A percentile compares a stretch with the other conserved stretches of the same genome.
Evolutionary conservation across 371 early-diverging fungal species (phyloP).

Genomic region (Mortierella sp.): DNA sequence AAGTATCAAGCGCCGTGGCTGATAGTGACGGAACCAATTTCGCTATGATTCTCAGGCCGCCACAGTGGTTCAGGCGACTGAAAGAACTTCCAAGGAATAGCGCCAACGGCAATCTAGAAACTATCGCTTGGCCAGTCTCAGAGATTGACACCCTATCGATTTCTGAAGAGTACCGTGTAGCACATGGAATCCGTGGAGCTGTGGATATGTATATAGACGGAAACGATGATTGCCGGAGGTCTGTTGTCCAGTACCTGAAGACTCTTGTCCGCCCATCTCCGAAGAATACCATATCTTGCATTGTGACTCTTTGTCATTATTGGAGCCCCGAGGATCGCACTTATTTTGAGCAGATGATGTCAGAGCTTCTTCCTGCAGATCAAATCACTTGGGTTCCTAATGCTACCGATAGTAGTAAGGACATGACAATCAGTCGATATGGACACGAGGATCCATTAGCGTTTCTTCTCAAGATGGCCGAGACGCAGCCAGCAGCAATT

Average conservation of each 20-base stretch:
- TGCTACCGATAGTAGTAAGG: too few relatives aligned
- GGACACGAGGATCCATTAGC: slow-evolving; percentile 1
- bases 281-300: neutral
- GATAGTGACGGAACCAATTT: neutral
- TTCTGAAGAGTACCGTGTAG: neutral
- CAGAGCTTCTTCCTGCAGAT: neutral
- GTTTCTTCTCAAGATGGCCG: neutral
- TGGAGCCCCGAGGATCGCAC: neutral
- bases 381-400: slow-evolving; percentile 17
- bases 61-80: slow-evolving; percentile 3
- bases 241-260: slow-evolving; percentile 8
- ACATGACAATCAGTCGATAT: too few relatives aligned
- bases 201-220: slow-evolving; percentile 8
- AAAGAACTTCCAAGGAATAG: neutral
- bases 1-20: neutral
- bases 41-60: neutral
- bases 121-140: slow-evolving; percentile 1
- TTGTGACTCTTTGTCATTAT: neutral
- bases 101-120: neutral
- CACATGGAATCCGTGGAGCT: slow-evolving; percentile 6
- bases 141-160: neutral
- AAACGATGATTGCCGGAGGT: neutral
- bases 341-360: neutral
- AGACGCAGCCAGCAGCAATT: slow-evolving; percentile 12
- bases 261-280: slow-evolving; percentile 4